phyloP scores from a whole-genome alignment of 148 eudicot genomes.

The Cornus controversa region DNA sequence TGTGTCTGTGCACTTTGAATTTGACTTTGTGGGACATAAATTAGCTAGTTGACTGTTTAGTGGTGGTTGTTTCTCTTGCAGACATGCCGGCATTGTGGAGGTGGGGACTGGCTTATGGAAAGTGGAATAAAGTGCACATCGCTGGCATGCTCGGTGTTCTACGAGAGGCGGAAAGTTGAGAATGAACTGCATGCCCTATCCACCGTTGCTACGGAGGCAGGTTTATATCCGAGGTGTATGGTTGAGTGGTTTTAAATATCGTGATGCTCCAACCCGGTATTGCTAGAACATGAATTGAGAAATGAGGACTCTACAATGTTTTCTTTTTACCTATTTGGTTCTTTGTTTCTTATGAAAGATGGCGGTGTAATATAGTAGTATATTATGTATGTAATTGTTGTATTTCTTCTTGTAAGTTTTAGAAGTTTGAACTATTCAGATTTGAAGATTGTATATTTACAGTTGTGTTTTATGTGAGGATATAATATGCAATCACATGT shows the following conservation, averaged over 20 bases:
- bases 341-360: too few relatives aligned
- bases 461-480: too few relatives aligned
- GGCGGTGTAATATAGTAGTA: neutral
- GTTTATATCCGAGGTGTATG: slow-evolving; percentile 81
- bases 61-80: slow-evolving; percentile 23
- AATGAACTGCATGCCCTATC: slow-evolving; percentile 74
- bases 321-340: neutral
- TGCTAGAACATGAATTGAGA: neutral
- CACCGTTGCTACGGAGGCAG: slow-evolving; percentile 47
- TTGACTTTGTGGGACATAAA: neutral
- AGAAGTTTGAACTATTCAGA: too few relatives aligned
- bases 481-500: too few relatives aligned
- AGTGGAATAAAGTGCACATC: slow-evolving; percentile 89
- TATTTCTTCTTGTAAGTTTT: too few relatives aligned
- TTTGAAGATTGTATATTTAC: too few relatives aligned
- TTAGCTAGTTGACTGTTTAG: neutral
- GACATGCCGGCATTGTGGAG: slow-evolving; percentile 97
- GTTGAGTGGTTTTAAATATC: slow-evolving; percentile 78
- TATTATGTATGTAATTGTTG: neutral
- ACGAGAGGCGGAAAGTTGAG: slow-evolving; percentile 83
- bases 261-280: neutral
- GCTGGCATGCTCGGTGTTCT: slow-evolving; percentile 81
- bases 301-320: neutral
- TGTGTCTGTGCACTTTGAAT: neutral
- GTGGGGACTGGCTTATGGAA: slow-evolving; percentile 84